phyloP scores from a whole-genome alignment of 2,329 filamentous ascomycete species.

The Didymella glomerata region DNA sequence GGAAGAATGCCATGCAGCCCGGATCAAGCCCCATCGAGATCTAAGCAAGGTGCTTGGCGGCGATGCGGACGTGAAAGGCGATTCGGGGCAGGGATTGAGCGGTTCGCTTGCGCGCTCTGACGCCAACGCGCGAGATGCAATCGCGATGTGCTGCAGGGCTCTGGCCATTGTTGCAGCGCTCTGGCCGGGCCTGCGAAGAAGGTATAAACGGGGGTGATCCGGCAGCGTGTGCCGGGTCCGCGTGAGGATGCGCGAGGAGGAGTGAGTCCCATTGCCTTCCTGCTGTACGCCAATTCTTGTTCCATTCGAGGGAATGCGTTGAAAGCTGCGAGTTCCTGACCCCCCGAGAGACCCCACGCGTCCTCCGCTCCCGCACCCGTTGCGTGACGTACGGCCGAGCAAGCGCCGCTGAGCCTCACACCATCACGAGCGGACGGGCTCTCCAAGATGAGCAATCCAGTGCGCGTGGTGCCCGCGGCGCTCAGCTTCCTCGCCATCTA shows the following conservation, averaged over 20 bases:
- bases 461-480: conserved; percentile 74
- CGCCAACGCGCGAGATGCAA: background rate
- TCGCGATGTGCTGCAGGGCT: background rate
- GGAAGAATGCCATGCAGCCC: background rate
- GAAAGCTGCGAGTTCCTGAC: no score
- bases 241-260: background rate
- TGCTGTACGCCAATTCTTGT: no score
- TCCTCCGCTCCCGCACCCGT: no score
- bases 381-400: background rate
- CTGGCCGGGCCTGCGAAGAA: background rate
- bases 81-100: background rate
- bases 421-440: background rate
- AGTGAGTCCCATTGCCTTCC: no score
- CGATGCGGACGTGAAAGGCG: background rate
- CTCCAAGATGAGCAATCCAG: conserved; percentile 16
- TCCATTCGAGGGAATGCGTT: no score
- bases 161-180: background rate
- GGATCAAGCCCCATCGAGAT: conserved; percentile 6
- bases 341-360: background rate
- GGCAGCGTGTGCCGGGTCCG: background rate
- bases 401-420: background rate
- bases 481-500: conserved; percentile 94
- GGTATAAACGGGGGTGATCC: background rate
- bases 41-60: background rate
- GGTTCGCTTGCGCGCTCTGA: background rate